Base-by-base conservation (phyloP, 352 stramenopile species). In the Phytophthora sp. region DNA sequence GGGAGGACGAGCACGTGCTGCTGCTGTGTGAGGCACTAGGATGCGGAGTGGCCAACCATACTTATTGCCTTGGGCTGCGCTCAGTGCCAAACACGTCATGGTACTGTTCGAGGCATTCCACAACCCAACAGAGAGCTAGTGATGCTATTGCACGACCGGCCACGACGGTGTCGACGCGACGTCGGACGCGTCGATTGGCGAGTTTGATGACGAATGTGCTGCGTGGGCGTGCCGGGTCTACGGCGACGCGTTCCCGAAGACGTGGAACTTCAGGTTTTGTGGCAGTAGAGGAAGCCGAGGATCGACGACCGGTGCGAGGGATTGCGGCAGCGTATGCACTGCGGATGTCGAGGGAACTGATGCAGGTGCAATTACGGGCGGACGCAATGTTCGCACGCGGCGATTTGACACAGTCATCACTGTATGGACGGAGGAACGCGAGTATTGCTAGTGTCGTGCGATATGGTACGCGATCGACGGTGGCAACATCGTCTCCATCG, bases 1-100 rank as follows among this genome's bases (percentile, higher is more conserved):
- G 82, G 18, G 84, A 95, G 23, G 80, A 94, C 42, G 87, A 93
- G 58, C 84, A 93, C 46, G 80, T 93, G 69, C 64, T 95, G 36
- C 69, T 95, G 21, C 66, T 95, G 69, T 95, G 87, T 45, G 86
- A 94, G 33, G 80, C 74, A 8, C 69, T 78, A 0, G 70, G 73
- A n/a, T 95, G 87, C 46, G 68, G 77, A n/a, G 60, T 82, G 29
- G 69, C 83, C 4, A 84, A 71, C 39, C 87, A 95, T 60, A 95
- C 85, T 31, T 93, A 91, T 55, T 95, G 87, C 42, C 74, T 91
- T 23, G 82, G 81, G 0, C 65, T 95, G 6, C 66, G 47, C 2
- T 66, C 77, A 0, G 82, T 95, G 12, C 87, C 87, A 0, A 68
- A 73, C 24, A 78, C 68, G 36, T 80, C 81, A 15, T 95, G 87